Base-by-base conservation (phyloP, 2,329 filamentous ascomycete species). In the Fusarium incarnatum region DNA sequence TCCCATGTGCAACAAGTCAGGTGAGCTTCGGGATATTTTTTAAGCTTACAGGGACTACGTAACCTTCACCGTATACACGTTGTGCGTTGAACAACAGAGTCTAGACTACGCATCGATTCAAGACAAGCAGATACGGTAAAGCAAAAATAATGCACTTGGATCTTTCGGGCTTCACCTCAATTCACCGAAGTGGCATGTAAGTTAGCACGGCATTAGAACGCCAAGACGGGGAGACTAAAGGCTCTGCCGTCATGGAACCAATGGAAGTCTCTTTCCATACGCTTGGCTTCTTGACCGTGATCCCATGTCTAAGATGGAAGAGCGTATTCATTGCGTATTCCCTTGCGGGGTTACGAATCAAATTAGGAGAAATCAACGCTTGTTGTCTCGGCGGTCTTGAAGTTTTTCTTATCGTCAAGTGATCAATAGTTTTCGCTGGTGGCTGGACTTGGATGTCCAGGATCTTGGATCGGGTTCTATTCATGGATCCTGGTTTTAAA, bases 161-260 rank as follows among this genome's bases (percentile, higher is more conserved):
- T 49, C 15, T 63, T 13, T 44, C 49, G 50, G 58, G 40, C 55
- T 23, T 71, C 68, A 71, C 64, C 68, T 70, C 64, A 18, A 48
- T 53, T 68, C 64, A 71, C 68, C 68, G 67, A 60, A 18, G 34
- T 47, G 22, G 9, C 34, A 52, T 32, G 23, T 8, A 49, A 30
- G 28, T 55, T 54, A 40, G 34, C n/a, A 52, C 34, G 46, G 60
- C 30, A 64, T 45, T 34, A 27, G 40, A 22, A 15, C 30, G 63
- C 63, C 63, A 67, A 66, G 63, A 41, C 58, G 54, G 62, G 48
- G 40, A 45, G 30, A 27, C 18, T 59, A 15, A 11, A 23, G 45
- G 37, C 28, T 49, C 37, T 60, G 47, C 54, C 54, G 62, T 47
- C 18, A 37, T 37, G 27, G 25, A 50, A 30, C 45, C 16, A 50